Evolutionary conservation across 257 asterid genomes (phyloP).

Genomic region (Nicotiana benthamiana): DNA sequence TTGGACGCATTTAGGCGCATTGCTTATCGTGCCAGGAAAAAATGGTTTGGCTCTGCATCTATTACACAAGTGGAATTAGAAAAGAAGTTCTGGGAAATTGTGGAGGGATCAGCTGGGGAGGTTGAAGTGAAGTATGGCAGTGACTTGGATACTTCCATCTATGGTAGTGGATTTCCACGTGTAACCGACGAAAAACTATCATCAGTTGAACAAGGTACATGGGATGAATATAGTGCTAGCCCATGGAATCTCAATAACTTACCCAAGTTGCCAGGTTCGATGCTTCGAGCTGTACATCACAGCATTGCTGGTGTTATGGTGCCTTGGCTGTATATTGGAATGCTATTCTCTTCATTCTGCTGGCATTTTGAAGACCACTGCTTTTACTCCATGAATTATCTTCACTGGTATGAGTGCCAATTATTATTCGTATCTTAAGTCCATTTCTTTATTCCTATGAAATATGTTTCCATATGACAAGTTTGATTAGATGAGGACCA

Average conservation of each 20-base stretch:
- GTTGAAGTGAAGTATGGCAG: conserved; percentile 93
- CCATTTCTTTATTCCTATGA: neutral
- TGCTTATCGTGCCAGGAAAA: conserved; percentile 81
- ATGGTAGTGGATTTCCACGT: conserved; percentile 94
- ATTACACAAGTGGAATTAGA: conserved; percentile 66
- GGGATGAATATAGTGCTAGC: conserved; percentile 76
- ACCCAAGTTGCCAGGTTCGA: conserved; percentile 84
- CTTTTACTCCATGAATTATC: conserved; percentile 95
- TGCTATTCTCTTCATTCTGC: conserved; percentile 92
- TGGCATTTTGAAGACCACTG: conserved; percentile 99
- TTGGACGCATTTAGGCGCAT: conserved; percentile 79
- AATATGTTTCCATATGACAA: neutral
- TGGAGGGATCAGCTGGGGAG: conserved; percentile 86
- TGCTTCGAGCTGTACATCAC: conserved; percentile 81
- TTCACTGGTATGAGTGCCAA: conserved; percentile 59
- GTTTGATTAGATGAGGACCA: neutral
- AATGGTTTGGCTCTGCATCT: conserved; percentile 73
- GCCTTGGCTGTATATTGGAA: conserved; percentile 93
- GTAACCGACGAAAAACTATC: conserved; percentile 39
- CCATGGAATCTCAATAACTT: conserved; percentile 96
- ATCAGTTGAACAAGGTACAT: conserved; percentile 45
- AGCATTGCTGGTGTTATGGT: conserved; percentile 97
- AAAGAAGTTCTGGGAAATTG: conserved; percentile 94
- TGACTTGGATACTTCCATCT: conserved; percentile 84
- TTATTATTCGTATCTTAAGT: neutral